Base-by-base conservation (phyloP, 2,329 filamentous ascomycete species). In the Anthostomella pinea region DNA sequence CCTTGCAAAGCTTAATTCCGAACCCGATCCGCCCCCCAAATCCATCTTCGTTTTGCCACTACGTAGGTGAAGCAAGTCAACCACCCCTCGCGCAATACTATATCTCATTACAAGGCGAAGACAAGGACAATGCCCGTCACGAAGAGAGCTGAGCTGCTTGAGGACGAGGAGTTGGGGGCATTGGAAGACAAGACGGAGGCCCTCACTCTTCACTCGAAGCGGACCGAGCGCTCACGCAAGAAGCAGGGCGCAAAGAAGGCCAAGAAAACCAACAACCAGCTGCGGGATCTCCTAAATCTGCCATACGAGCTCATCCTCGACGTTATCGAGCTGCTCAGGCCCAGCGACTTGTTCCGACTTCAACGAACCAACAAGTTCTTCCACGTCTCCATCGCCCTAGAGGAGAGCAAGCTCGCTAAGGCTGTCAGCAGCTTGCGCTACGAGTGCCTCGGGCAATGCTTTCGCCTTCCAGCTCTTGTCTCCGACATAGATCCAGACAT, bases 301-400 rank as follows among this genome's bases (percentile, higher is more conserved):
- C 76, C 77, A 0, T 67, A 68, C 11, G 77, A 80, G 52, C 57
- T 80, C 2, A 41, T 78, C 3, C 53, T 73, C 18, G 61, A 68
- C 23, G 66, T 77, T 11, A 41, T 79, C 2, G 49, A 55, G n/a
- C 51, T 65, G 13, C 58, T 77, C 7, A 59, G 47, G 0, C 74
- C 77, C 0, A 71, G 67, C 56, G 74, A 79, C 27, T 47, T 79
- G 14, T 64, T 75, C 47, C 60, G 48, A 2, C 57, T 78, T 3
- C 56, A 60, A 18, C 61, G 64, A 14, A 62, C 71, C 9, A 72
- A 61, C 54, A 63, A 54, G 16, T 44, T 60, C 8, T 65, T 73
- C 7, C 58, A 58, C 4, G 24, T 51, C 2, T 72, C 75, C 52
- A 65, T 80, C 35, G 19, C 48, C 3, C 46, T 60, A 2, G 62